Evolutionary conservation across 2,329 filamentous ascomycete species (phyloP), one percentile per base, ranked within the genome.

Genomic region (Plectosphaerella cucumerina): DNA sequence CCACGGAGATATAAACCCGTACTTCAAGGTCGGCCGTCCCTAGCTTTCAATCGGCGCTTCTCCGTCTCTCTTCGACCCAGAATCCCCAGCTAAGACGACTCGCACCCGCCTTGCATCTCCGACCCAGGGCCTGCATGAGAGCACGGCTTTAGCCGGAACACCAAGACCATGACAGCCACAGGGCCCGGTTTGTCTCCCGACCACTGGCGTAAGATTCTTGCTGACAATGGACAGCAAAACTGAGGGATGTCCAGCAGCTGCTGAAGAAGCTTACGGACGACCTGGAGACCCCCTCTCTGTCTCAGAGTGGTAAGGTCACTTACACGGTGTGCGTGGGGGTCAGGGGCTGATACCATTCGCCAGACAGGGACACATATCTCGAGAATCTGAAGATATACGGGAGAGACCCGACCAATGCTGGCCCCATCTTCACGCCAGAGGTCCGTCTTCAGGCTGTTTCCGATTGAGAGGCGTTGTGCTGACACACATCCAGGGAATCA

Each of bases 391-490:
- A 96, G 68, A 74, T 92, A 31, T 81, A 89, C 61, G 87, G 91
- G 6, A 84, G 91, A 53, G 84, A 87, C 60, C 82, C 86, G 8
- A 74, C 72, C 26, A 77, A 89, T 68, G 85, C 91, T 23, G 87
- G 87, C 52, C 87, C 90, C 1, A 93, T 97, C 52, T 97, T 94
- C 69, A 87, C 87, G n/a, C 80, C 82, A 67, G 75, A 86, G 69
- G 90, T 88, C 76, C 57, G 74, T 58, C 26, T 11, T 11, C 6
- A 4, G 12, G 4, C 6, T 49, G 35, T 15, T 43, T 21, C 41
- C 34, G 35, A 8, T 21, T 20, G 43, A 42, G n/a, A 10, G 20
- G 50, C 15, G 20, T 22, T n/a, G 44, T 33, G 37, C 53, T 56
- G 26, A 48, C 23, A 61, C 54, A 50, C 46, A 9, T 31, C 22